A percentile compares a stretch with the other conserved stretches of the same genome.
Evolutionary conservation across 257 asterid genomes (phyloP).

Genomic region (Craterostigma plantagineum): DNA sequence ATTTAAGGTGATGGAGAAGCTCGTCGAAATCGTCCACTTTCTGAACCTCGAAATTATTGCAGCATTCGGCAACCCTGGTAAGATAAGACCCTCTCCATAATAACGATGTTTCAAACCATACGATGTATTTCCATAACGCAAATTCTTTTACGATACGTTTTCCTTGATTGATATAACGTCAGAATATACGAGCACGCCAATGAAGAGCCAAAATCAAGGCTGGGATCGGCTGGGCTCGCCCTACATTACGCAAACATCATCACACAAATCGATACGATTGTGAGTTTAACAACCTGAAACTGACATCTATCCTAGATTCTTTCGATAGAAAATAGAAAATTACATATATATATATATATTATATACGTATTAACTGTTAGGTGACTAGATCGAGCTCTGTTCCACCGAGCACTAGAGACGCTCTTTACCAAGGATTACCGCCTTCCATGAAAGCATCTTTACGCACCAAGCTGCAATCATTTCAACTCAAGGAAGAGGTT

Average conservation of each 20-base stretch:
- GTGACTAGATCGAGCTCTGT: conserved; percentile 70
- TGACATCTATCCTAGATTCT: neutral
- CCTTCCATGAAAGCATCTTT: conserved; percentile 54
- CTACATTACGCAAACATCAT: conserved; percentile 83
- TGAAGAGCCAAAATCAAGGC: conserved; percentile 31
- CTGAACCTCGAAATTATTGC: conserved; percentile 67
- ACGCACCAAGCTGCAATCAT: conserved; percentile 53
- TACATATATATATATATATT: too few species aligned
- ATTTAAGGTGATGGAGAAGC: conserved; percentile 80
- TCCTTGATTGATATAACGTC: conserved; percentile 11
- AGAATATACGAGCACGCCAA: conserved; percentile 38
- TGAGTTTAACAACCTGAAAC: conserved; percentile 26
- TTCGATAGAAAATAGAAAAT: too few species aligned
- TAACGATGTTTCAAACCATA: neutral
- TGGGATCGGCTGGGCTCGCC: conserved; percentile 95
- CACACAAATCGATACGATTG: conserved; percentile 75
- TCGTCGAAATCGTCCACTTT: conserved; percentile 75
- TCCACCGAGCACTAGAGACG: conserved; percentile 72
- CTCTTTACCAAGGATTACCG: conserved; percentile 74
- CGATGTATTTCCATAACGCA: too few species aligned
- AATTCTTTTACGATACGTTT: too few species aligned
- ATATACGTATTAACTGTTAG: conserved; percentile 18
- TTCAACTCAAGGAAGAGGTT: conserved; percentile 68
- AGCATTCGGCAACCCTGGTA: conserved; percentile 59
- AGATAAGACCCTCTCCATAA: neutral